Evolutionary conservation across 2,329 filamentous ascomycete species (phyloP).

Genomic region (Stromatinia cepivora): DNA sequence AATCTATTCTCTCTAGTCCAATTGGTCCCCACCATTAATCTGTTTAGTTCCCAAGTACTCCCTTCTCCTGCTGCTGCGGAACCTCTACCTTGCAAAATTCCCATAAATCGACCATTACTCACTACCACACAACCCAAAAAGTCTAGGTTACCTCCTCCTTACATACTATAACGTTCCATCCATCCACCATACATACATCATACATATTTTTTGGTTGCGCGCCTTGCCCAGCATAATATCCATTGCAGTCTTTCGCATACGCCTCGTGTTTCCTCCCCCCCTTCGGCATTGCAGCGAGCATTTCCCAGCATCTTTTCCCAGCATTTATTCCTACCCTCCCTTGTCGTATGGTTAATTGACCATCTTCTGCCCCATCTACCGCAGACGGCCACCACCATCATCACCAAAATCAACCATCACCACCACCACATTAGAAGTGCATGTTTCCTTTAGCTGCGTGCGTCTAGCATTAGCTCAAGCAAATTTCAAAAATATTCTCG

Average conservation of each 20-base stretch:
- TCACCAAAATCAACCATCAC: slow-evolving; percentile 9
- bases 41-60: slow-evolving; percentile 16
- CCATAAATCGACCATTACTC: slow-evolving; percentile 7
- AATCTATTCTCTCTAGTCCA: slow-evolving; percentile 14
- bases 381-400: slow-evolving; percentile 8
- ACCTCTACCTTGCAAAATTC: slow-evolving; percentile 16
- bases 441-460: slow-evolving; percentile 34
- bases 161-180: slow-evolving; percentile 14
- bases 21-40: slow-evolving; percentile 17
- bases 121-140: slow-evolving; percentile 10
- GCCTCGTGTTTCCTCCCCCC: slow-evolving; percentile 13
- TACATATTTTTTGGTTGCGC: slow-evolving; percentile 14
- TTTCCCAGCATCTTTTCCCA: slow-evolving; percentile 20
- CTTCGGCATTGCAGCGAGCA: slow-evolving; percentile 19
- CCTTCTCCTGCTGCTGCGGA: slow-evolving; percentile 21
- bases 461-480: slow-evolving; percentile 30
- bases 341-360: slow-evolving; percentile 19
- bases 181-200: slow-evolving; percentile 15
- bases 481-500: slow-evolving; percentile 24
- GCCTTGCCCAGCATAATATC: slow-evolving; percentile 19
- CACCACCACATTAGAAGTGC: slow-evolving; percentile 25
- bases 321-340: slow-evolving; percentile 24
- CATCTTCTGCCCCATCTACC: slow-evolving; percentile 21
- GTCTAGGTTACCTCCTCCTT: slow-evolving; percentile 5
- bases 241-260: slow-evolving; percentile 21